Conservation (phyloP, 179 eudicot genomes). For the Corrigiola litoralis region DNA sequence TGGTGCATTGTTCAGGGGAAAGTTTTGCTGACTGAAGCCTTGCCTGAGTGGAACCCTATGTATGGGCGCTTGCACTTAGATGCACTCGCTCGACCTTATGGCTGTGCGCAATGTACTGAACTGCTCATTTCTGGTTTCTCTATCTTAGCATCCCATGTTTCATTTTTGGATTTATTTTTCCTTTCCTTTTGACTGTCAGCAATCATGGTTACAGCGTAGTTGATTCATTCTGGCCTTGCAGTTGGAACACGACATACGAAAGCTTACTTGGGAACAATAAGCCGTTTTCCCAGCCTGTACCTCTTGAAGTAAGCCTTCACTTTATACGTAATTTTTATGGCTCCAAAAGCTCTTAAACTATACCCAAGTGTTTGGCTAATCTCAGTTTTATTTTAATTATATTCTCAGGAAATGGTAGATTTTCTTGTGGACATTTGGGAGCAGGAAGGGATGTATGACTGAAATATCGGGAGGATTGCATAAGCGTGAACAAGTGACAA, state of each 20-base stretch:
- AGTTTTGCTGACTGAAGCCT: no score
- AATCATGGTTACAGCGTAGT: constrained; percentile 21
- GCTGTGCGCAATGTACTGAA: background rate
- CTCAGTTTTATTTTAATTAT: background rate
- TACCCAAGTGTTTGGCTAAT: background rate
- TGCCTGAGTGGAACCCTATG: no score
- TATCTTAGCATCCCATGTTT: no score
- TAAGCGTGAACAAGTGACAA: constrained; percentile 1
- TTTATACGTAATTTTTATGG: background rate
- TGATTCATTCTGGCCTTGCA: constrained; percentile 41
- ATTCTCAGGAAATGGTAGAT: constrained; percentile 79
- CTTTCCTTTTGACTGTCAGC: constrained; percentile 9
- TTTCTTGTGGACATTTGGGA: constrained; percentile 85
- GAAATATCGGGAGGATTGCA: constrained; percentile 20
- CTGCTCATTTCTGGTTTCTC: background rate
- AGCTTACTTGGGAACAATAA: constrained; percentile 69
- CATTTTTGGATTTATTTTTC: background rate
- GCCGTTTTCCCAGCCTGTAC: constrained; percentile 59
- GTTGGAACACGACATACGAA: constrained; percentile 70
- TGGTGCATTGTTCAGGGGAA: no score
- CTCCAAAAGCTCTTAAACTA: background rate
- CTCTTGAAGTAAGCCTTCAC: constrained; percentile 55
- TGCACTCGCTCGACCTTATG: no score
- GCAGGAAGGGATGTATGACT: constrained; percentile 89
- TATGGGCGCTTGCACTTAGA: no score